phyloP scores from a whole-genome alignment of 2,329 filamentous ascomycete genomes.

The Calonectria hawksworthii region DNA sequence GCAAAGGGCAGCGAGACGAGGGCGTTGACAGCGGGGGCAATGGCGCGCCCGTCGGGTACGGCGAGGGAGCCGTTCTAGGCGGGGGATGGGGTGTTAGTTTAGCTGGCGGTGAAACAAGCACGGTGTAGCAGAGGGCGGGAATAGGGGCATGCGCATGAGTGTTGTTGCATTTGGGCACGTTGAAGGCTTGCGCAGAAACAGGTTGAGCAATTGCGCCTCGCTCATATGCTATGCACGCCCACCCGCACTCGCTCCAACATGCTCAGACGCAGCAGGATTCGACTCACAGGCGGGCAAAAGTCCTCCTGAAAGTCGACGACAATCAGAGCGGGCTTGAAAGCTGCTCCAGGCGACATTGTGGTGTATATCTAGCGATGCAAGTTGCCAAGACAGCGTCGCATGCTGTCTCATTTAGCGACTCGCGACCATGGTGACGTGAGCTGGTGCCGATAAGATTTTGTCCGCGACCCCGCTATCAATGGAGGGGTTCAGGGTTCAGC shows the following conservation, averaged over 20 bases:
- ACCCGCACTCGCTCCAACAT: not conserved
- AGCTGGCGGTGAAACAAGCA: no score
- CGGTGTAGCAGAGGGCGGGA: not conserved
- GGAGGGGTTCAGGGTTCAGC: not conserved
- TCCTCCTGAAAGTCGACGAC: constrained; percentile 95
- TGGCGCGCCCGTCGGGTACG: constrained; percentile 79
- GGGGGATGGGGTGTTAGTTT: constrained; percentile 33
- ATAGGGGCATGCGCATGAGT: not conserved
- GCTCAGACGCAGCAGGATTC: not conserved
- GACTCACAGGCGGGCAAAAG: constrained; percentile 88
- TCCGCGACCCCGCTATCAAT: not conserved
- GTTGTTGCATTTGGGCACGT: not conserved
- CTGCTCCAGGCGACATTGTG: not conserved
- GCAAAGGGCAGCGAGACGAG: constrained; percentile 81
- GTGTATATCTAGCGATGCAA: not conserved
- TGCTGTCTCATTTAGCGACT: not conserved
- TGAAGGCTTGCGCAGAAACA: not conserved
- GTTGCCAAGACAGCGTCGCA: not conserved
- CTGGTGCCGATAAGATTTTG: not conserved
- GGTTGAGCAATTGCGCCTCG: not conserved
- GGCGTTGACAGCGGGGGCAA: constrained; percentile 79
- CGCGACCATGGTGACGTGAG: not conserved
- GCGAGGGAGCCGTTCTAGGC: constrained; percentile 86
- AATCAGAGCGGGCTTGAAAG: constrained; percentile 67
- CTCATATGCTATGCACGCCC: not conserved